Conservation (phyloP, 2,329 filamentous ascomycete genomes). For the Aspergillus pseudonomiae region DNA sequence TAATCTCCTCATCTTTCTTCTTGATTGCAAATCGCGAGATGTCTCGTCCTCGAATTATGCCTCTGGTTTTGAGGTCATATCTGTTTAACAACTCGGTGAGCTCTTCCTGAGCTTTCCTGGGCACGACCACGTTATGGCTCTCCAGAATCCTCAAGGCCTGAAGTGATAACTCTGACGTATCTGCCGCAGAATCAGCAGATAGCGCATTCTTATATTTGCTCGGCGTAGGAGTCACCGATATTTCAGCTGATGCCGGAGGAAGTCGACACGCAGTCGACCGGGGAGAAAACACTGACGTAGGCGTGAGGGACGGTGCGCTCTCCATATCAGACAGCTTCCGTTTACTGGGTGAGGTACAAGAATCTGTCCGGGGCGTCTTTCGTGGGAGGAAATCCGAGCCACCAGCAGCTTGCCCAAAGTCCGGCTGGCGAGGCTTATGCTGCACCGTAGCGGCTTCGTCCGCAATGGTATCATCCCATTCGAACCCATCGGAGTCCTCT, state of each 20-base stretch:
- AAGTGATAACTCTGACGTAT: constrained; percentile 25
- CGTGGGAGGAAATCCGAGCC: constrained; percentile 33
- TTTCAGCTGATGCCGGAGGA: constrained; percentile 31
- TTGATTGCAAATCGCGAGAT: constrained; percentile 64
- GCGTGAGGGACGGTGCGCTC: constrained; percentile 8
- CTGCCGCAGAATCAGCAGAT: constrained; percentile 19
- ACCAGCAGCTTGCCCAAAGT: constrained; percentile 24
- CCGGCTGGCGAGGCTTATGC: constrained; percentile 29
- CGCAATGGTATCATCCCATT: constrained; percentile 41
- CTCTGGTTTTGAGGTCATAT: constrained; percentile 62
- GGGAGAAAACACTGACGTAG: constrained; percentile 19
- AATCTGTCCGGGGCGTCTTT: constrained; percentile 39
- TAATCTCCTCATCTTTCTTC: constrained; percentile 65
- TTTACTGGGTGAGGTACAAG: constrained; percentile 40
- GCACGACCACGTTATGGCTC: constrained; percentile 35
- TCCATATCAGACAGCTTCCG: constrained; percentile 34
- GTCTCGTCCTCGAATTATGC: constrained; percentile 67
- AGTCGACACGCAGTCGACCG: constrained; percentile 10
- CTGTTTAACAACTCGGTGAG: constrained; percentile 52
- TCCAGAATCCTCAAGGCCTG: constrained; percentile 39
- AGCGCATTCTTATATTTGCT: constrained; percentile 34
- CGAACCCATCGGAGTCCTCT: constrained; percentile 40
- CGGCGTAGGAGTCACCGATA: constrained; percentile 38
- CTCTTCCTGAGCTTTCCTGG: constrained; percentile 37
- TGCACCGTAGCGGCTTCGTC: constrained; percentile 33